Evolutionary conservation across 331 rosid species (phyloP), one percentile per base, ranked within the genome.

Genomic region (Dryas integrifolia): DNA sequence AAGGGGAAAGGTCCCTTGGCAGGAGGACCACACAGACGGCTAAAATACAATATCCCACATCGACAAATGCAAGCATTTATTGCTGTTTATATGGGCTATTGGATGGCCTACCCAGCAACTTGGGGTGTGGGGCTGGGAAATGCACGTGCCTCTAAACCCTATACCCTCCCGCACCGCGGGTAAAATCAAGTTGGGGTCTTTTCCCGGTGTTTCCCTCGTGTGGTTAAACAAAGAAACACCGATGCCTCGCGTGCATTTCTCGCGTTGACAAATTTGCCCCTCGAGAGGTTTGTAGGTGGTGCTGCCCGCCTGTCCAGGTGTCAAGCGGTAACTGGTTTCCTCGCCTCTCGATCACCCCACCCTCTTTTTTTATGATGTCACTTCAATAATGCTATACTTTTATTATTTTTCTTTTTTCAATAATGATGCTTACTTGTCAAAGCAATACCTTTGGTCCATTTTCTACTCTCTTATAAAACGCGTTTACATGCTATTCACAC

Each of bases 101-200:
- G 21, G 4, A 24, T 26, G 3, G 0, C 0, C 0, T 0, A 0
- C 0, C 0, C 0, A 1, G 9, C 5, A 16, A 40, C 50, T 43
- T 6, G 57, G 45, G 71, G 45, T 66, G 71, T 5, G 6, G 58
- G 57, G 44, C 43, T 4, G 43, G 56, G 58, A 30, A 3, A 0
- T 26, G 7, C 45, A 5, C 58, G 58, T 5, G 58, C 0, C 12
- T 8, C 2, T 5, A 1, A 47, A 67, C 71, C 45, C 58, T 26
- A 30, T 47, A 67, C 71, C 30, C 26, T 9, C 21, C 41, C 24
- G 15, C 2, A 0, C 0, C 1, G 7, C 71, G 40, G 45, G 18
- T 66, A 0, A 1, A 7, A 2, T 0, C 3, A 30, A 7, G 21
- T 13, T 1, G 11, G 58, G 71, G 43, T 48, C 24, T 48, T 47